phyloP scores from a whole-genome alignment of 2,329 filamentous ascomycete genomes.

The Aspergillus ochraceus region DNA sequence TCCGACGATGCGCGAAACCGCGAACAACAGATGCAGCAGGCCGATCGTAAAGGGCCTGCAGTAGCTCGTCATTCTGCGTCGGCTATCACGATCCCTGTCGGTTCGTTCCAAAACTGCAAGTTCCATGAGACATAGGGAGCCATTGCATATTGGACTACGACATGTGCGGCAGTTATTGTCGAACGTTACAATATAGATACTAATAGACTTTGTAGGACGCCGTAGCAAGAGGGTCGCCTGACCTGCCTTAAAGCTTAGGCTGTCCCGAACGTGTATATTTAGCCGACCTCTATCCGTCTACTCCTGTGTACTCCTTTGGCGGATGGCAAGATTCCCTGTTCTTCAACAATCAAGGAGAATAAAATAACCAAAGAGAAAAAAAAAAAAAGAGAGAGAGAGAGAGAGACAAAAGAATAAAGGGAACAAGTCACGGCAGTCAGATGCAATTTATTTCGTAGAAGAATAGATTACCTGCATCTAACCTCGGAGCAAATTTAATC shows the following conservation, averaged over 20 bases:
- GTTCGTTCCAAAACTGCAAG: neutral
- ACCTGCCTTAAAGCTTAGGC: neutral
- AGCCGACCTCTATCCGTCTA: neutral
- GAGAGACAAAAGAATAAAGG: no score
- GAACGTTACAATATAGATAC: no score
- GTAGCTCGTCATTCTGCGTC: neutral
- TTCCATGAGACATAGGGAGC: neutral
- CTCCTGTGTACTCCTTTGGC: no score
- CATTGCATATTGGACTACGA: no score
- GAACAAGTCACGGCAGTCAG: neutral
- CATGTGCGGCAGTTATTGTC: no score
- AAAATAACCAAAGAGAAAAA: no score
- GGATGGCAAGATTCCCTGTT: no score
- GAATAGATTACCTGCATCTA: neutral
- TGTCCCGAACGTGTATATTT: neutral
- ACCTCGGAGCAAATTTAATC: neutral
- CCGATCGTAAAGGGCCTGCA: neutral
- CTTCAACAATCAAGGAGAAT: no score
- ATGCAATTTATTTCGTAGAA: neutral
- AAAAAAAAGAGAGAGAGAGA: no score
- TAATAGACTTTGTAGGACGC: no score
- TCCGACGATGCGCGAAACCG: neutral
- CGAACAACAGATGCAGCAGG: neutral
- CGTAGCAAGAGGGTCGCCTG: no score
- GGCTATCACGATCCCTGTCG: neutral